Conservation (phyloP, 768 basidiomycete species). For the Mycena amicta region DNA sequence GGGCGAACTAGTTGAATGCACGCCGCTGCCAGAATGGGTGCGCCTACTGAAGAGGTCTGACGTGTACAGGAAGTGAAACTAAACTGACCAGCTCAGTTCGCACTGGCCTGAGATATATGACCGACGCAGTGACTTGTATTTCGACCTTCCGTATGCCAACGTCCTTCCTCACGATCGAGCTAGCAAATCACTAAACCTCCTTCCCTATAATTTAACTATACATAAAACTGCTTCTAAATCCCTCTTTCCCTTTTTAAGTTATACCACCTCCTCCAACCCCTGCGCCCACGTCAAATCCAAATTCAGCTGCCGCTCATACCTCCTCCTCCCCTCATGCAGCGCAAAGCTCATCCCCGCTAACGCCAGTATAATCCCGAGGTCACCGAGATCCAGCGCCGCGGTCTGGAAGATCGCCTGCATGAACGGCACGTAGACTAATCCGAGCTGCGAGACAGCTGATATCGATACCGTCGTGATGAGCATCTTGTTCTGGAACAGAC, state of each 20-base stretch:
- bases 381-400: conserved; percentile 67
- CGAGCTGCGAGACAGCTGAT: conserved; percentile 83
- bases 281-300: conserved; percentile 52
- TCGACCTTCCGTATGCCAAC: too few species aligned
- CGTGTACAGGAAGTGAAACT: too few species aligned
- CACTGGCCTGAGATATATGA: too few species aligned
- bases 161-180: too few species aligned
- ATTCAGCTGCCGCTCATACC: conserved; percentile 70
- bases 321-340: conserved; percentile 78
- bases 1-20: too few species aligned
- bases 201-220: background rate
- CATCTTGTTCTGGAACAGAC: conserved; percentile 85
- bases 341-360: conserved; percentile 67
- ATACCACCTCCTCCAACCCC: conserved; percentile 65
- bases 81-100: too few species aligned
- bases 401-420: conserved; percentile 96
- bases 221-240: background rate
- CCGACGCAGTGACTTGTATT: too few species aligned
- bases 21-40: too few species aligned
- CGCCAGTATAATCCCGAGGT: conserved; percentile 69
- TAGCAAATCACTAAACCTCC: background rate
- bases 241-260: too few species aligned
- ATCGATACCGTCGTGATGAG: conserved; percentile 84
- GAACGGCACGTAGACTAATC: conserved; percentile 85
- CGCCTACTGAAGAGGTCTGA: too few species aligned